phyloP scores from a whole-genome alignment of 495 filamentous ascomycete species.

The Polyplosphaeria fusca region DNA sequence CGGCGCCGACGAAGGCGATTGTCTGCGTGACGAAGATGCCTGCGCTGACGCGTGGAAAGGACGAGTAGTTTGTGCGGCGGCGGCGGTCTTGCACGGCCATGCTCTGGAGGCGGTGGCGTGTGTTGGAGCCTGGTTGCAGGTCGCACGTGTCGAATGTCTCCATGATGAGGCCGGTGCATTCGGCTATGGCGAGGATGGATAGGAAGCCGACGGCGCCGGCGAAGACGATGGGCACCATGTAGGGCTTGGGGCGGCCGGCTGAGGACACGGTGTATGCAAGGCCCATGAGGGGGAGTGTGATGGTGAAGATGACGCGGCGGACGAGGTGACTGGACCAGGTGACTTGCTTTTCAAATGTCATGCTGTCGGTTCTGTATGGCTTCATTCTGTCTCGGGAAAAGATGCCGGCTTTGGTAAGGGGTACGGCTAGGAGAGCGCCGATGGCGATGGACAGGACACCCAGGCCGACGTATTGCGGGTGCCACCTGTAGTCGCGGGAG shows the following conservation, averaged over 20 bases:
- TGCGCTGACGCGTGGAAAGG: conserved; percentile 66
- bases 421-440: conserved; percentile 64
- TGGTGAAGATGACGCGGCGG: conserved; percentile 62
- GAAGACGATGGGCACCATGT: conserved; percentile 62
- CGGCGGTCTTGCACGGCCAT: conserved; percentile 47
- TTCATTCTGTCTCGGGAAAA: conserved; percentile 60
- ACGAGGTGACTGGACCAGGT: conserved; percentile 67
- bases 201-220: conserved; percentile 65
- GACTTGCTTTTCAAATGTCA: conserved; percentile 56
- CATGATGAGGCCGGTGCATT: conserved; percentile 75
- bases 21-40: conserved; percentile 68
- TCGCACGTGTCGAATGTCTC: conserved; percentile 77
- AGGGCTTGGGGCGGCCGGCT: conserved; percentile 54
- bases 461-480: conserved; percentile 60
- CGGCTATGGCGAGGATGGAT: conserved; percentile 68
- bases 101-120: conserved; percentile 47
- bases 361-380: conserved; percentile 55
- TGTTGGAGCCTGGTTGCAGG: conserved; percentile 61
- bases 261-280: conserved; percentile 63
- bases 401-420: conserved; percentile 66
- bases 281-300: conserved; percentile 61
- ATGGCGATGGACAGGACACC: conserved; percentile 60
- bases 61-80: conserved; percentile 64
- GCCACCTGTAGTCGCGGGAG: conserved; percentile 60
- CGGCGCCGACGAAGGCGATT: conserved; percentile 62